Evolutionary conservation across 1,139 yeast species (phyloP).

Genomic region (Sugiyamaella japonica): DNA sequence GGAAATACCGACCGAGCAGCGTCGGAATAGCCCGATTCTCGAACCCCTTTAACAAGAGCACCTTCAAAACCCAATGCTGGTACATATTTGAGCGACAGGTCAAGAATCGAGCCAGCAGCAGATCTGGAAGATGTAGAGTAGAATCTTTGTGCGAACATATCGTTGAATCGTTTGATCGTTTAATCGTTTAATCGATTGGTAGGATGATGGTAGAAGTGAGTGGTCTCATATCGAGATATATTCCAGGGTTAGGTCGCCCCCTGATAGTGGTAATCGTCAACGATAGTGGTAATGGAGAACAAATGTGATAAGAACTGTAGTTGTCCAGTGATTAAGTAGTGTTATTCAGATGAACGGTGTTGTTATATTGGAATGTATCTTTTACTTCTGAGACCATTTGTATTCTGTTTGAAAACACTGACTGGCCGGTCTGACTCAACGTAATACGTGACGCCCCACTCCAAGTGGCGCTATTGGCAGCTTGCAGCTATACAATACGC

Average conservation of each 20-base stretch:
- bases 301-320: too few species aligned
- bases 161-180: too few species aligned
- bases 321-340: too few species aligned
- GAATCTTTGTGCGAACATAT: constrained; percentile 14
- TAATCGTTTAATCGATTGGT: not conserved
- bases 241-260: constrained; percentile 3
- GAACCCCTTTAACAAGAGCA: constrained; percentile 62
- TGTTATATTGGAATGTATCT: too few species aligned
- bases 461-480: too few species aligned
- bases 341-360: too few species aligned
- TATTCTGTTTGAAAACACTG: too few species aligned
- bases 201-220: not conserved
- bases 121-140: constrained; percentile 15
- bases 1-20: constrained; percentile 65
- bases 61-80: constrained; percentile 70
- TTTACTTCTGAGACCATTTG: too few species aligned
- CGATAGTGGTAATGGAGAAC: too few species aligned
- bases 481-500: not conserved
- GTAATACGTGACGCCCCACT: too few species aligned
- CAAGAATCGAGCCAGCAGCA: constrained; percentile 42
- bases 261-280: not conserved
- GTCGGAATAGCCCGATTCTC: constrained; percentile 63
- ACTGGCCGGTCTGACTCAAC: too few species aligned
- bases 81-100: constrained; percentile 53
- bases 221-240: constrained; percentile 2